A percentile compares a stretch with the other conserved stretches of the same genome.
These are phyloP conservation scores for Syncephalastrum sp. DNA, from an alignment of 371 early-diverging fungal genomes.

Conservation along the genomic window DNA sequence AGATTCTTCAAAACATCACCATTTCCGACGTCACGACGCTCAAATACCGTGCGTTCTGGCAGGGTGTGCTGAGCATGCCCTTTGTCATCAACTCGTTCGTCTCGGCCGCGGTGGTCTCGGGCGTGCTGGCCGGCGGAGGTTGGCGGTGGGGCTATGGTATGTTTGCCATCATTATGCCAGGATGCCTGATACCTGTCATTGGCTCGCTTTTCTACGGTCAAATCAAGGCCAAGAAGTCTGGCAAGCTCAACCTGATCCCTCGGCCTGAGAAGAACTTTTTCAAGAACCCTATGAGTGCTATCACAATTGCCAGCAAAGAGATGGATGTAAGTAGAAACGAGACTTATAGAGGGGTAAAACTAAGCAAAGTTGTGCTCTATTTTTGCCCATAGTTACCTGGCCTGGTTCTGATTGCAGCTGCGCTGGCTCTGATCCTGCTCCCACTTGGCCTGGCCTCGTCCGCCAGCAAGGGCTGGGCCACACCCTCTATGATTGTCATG, in stretches of 20 bases:
- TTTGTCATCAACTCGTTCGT: constrained; percentile 17
- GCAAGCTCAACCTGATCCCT: constrained; percentile 1
- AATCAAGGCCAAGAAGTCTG: constrained; percentile 14
- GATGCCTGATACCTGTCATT: constrained; percentile 15
- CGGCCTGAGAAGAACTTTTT: constrained; percentile 17
- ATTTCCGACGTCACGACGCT: constrained; percentile 19
- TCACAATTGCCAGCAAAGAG: constrained; percentile 5
- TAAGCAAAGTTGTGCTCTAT: background rate
- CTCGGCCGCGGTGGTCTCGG: constrained; percentile 8
- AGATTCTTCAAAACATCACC: no score
- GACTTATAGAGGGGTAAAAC: background rate
- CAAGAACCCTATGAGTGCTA: constrained; percentile 14
- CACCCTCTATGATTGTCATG: constrained; percentile 21
- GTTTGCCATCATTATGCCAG: constrained; percentile 21
- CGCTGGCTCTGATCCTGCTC: constrained; percentile 19
- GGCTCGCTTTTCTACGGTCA: constrained; percentile 16
- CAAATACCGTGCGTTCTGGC: constrained; percentile 19
- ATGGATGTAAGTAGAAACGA: constrained; percentile 16
- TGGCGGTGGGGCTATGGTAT: constrained; percentile 26
- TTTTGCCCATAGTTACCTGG: constrained; percentile 19
- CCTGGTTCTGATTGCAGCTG: constrained; percentile 16
- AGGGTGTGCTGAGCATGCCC: constrained; percentile 17
- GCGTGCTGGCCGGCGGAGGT: constrained; percentile 10
- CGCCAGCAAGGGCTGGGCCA: constrained; percentile 18
- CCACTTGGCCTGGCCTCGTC: constrained; percentile 16